Evolutionary conservation across 1,284 basidiomycete genomes (phyloP).

Genomic region (Sporisorium sorghi): DNA sequence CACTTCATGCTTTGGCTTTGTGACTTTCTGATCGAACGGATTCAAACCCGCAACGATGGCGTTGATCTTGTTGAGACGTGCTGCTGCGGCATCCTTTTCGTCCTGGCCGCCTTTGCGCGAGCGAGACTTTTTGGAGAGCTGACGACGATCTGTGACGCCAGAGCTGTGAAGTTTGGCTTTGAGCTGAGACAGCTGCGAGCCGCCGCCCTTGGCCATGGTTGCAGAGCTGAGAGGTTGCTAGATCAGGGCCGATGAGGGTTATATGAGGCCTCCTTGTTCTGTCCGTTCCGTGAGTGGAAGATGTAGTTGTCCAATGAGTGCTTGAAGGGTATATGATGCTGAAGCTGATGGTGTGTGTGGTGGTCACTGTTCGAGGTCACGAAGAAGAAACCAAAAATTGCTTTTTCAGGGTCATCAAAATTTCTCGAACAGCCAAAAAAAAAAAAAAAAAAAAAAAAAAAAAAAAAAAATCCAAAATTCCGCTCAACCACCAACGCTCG

Average conservation of each 20-base stretch:
- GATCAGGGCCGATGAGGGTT: neutral
- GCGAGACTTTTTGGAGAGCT: conserved; percentile 56
- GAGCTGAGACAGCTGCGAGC: conserved; percentile 68
- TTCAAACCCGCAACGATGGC: conserved; percentile 88
- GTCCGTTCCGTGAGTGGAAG: neutral
- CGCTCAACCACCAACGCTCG: neutral
- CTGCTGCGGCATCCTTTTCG: conserved; percentile 67
- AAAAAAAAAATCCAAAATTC: too few relatives aligned
- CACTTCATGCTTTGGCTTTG: conserved; percentile 84
- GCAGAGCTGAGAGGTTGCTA: neutral
- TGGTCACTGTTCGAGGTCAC: conserved; percentile 3
- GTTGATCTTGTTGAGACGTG: conserved; percentile 75
- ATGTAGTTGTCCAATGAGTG: neutral
- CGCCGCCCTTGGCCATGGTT: conserved; percentile 61
- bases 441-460: too few relatives aligned
- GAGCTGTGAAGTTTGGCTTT: conserved; percentile 59
- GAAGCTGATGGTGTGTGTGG: neutral
- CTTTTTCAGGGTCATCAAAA: conserved; percentile 25
- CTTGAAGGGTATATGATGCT: conserved; percentile 17
- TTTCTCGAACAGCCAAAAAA: conserved; percentile 16
- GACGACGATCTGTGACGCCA: conserved; percentile 62
- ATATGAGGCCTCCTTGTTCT: neutral
- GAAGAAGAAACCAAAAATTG: conserved; percentile 4
- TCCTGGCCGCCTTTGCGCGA: conserved; percentile 72
- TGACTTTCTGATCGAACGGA: conserved; percentile 79